Evolutionary conservation across 805 yeast species (phyloP).

Genomic region (Ogataea trehalophila): DNA sequence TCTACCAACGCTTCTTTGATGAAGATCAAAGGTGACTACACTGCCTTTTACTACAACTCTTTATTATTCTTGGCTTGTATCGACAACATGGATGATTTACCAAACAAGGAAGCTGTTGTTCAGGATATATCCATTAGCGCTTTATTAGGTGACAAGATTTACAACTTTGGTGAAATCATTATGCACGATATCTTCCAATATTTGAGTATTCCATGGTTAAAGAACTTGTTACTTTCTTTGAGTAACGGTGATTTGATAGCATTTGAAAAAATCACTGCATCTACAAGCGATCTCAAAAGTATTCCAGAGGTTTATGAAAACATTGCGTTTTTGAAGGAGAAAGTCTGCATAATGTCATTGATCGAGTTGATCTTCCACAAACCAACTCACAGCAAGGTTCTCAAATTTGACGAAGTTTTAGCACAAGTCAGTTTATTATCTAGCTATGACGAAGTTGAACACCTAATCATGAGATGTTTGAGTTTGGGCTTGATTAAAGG

Average conservation of each 20-base stretch:
- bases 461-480: constrained; percentile 85
- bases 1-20: constrained; percentile 72
- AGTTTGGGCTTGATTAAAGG: constrained; percentile 82
- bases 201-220: constrained; percentile 57
- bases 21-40: constrained; percentile 73
- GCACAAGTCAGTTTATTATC: constrained; percentile 56
- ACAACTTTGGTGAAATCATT: constrained; percentile 92
- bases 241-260: constrained; percentile 71
- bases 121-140: constrained; percentile 84
- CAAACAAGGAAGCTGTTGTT: constrained; percentile 38
- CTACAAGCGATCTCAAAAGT: constrained; percentile 11
- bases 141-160: constrained; percentile 82
- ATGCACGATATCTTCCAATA: constrained; percentile 75
- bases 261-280: constrained; percentile 44
- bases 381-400: constrained; percentile 68
- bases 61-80: constrained; percentile 79
- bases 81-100: constrained; percentile 38
- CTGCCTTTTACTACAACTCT: constrained; percentile 74
- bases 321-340: constrained; percentile 73
- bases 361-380: constrained; percentile 79
- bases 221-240: constrained; percentile 61
- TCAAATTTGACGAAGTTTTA: constrained; percentile 71
- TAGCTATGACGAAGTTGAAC: constrained; percentile 74
- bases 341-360: constrained; percentile 87
- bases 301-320: constrained; percentile 40